phyloP scores from a whole-genome alignment of 2,329 filamentous ascomycete species.

The Claviceps quebecensis region DNA sequence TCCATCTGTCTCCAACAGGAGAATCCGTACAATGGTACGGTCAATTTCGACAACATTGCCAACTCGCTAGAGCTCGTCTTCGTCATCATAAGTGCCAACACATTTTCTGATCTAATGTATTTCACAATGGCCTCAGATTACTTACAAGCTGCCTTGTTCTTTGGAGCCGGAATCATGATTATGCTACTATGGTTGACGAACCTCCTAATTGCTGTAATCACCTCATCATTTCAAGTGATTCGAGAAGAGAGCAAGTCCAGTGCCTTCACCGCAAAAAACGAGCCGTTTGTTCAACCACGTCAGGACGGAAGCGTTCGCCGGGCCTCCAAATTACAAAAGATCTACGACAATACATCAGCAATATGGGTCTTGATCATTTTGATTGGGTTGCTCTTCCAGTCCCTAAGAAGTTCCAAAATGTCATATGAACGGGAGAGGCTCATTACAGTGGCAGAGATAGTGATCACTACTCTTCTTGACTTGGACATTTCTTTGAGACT shows the following conservation, averaged over 20 bases:
- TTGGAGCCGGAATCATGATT: slow-evolving; percentile 64
- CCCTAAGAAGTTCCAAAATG: slow-evolving; percentile 66
- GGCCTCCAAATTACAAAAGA: slow-evolving; percentile 43
- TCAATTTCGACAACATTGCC: slow-evolving; percentile 90
- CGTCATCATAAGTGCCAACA: slow-evolving; percentile 97
- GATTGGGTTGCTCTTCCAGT: slow-evolving; percentile 67
- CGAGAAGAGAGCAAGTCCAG: slow-evolving; percentile 89
- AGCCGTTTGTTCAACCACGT: slow-evolving; percentile 22
- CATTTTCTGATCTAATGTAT: slow-evolving; percentile 90
- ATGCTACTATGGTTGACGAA: slow-evolving; percentile 96
- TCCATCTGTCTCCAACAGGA: slow-evolving; percentile 69
- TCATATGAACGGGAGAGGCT: slow-evolving; percentile 42
- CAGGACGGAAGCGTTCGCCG: slow-evolving; percentile 24
- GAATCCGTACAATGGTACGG: slow-evolving; percentile 71
- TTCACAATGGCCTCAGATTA: slow-evolving; percentile 88
- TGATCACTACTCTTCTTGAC: slow-evolving; percentile 65
- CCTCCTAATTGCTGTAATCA: slow-evolving; percentile 89
- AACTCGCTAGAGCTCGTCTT: slow-evolving; percentile 91
- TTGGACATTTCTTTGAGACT: slow-evolving; percentile 75
- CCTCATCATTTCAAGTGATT: slow-evolving; percentile 95
- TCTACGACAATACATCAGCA: slow-evolving; percentile 60
- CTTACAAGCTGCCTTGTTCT: slow-evolving; percentile 67
- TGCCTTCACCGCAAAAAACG: slow-evolving; percentile 71
- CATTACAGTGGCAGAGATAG: slow-evolving; percentile 58
- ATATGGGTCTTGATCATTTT: slow-evolving; percentile 73